Evolutionary conservation across 2,329 filamentous ascomycete species (phyloP).

Genomic region (Fusarium armeniacum): DNA sequence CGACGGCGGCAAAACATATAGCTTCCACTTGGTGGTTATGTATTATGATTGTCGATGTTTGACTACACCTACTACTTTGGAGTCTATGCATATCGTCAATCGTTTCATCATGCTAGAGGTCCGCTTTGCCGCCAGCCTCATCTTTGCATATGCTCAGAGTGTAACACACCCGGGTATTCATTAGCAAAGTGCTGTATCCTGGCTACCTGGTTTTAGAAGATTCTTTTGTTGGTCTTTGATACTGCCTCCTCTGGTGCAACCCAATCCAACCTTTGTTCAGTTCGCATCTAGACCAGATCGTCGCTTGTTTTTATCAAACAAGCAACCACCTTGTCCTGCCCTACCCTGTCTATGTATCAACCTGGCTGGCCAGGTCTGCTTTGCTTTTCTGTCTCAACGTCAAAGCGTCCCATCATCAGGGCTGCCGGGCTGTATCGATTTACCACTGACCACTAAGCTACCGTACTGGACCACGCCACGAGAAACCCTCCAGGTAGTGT

Average conservation of each 20-base stretch:
- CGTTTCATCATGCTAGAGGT: conserved; percentile 29
- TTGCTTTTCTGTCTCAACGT: conserved; percentile 17
- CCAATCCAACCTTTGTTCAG: conserved; percentile 12
- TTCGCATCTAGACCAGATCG: conserved; percentile 47
- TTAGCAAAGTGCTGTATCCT: conserved; percentile 12
- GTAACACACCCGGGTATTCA: conserved; percentile 30
- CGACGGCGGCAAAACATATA: conserved; percentile 39
- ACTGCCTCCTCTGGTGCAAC: conserved; percentile 29
- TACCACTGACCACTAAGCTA: conserved; percentile 7
- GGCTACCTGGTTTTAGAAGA: conserved; percentile 3
- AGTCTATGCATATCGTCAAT: conserved; percentile 22
- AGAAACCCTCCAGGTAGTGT: conserved; percentile 28
- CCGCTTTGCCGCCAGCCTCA: conserved; percentile 35
- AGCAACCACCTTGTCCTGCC: conserved; percentile 30
- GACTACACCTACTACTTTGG: neutral
- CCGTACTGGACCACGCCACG: conserved; percentile 26
- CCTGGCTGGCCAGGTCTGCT: conserved; percentile 1
- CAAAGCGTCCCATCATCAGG: conserved; percentile 40
- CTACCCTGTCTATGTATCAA: neutral
- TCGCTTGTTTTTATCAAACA: conserved; percentile 24
- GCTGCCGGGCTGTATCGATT: conserved; percentile 19
- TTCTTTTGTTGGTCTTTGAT: conserved; percentile 22
- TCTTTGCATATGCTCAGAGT: conserved; percentile 9
- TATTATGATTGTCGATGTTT: conserved; percentile 11
- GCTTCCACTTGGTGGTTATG: neutral